These are phyloP conservation scores for Coprinopsis cinerea DNA, from an alignment of 768 basidiomycete species.

Conservation along the genomic window DNA sequence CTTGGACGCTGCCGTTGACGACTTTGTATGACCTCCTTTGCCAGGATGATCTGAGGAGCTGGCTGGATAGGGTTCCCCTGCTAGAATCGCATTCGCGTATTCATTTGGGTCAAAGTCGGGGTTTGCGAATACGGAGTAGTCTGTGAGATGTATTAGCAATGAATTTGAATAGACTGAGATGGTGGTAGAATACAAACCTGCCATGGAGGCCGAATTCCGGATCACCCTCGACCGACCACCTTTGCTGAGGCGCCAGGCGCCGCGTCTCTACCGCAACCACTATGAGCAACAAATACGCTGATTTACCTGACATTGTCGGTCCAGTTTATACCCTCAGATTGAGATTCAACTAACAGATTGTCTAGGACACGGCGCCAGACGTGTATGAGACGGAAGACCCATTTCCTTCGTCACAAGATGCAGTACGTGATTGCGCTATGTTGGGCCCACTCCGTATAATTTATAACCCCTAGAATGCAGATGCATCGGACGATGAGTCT, in stretches of 20 bases:
- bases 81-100: conserved; percentile 87
- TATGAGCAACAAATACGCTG: conserved; percentile 81
- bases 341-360: conserved; percentile 2
- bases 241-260: too few species aligned
- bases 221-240: background rate
- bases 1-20: conserved; percentile 23
- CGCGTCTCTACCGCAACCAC: too few species aligned
- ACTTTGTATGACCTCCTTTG: conserved; percentile 26
- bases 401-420: conserved; percentile 44
- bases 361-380: conserved; percentile 84
- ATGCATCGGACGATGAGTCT: conserved; percentile 64
- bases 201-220: conserved; percentile 4
- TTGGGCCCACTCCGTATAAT: conserved; percentile 5
- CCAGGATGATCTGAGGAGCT: conserved; percentile 20
- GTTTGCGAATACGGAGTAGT: conserved; percentile 70
- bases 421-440: conserved; percentile 34
- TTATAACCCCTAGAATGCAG: conserved; percentile 41
- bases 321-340: conserved; percentile 7
- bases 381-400: conserved; percentile 89
- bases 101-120: conserved; percentile 80
- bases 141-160: conserved; percentile 26
- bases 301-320: conserved; percentile 88
- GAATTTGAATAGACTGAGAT: background rate
- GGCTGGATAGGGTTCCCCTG: conserved; percentile 70
- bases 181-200: conserved; percentile 11